phyloP scores from a whole-genome alignment of 192 early-diverging fungal species.

The Phycomyces blakesleeanus region DNA sequence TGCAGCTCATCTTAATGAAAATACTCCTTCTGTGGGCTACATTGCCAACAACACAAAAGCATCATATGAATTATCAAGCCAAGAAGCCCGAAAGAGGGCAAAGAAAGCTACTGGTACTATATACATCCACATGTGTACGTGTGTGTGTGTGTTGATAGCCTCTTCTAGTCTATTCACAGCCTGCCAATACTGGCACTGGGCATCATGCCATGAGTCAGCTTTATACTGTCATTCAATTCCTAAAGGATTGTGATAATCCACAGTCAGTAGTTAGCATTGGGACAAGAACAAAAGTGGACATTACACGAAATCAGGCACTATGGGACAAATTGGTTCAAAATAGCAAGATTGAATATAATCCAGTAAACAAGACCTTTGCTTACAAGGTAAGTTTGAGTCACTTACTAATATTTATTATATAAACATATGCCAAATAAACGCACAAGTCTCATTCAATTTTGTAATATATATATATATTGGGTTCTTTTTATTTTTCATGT shows the following conservation, averaged over 20 bases:
- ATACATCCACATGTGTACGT: neutral
- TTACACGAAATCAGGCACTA: constrained; percentile 48
- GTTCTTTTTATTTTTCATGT: neutral
- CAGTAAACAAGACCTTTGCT: constrained; percentile 53
- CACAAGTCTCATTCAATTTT: no score
- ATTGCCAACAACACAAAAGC: constrained; percentile 27
- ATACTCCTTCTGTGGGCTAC: neutral
- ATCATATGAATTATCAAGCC: constrained; percentile 16
- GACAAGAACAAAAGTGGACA: constrained; percentile 52
- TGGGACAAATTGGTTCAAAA: constrained; percentile 56
- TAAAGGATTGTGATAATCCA: constrained; percentile 55
- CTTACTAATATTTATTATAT: no score
- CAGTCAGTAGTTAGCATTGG: constrained; percentile 56
- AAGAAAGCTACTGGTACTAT: constrained; percentile 21
- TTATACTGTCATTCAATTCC: constrained; percentile 50
- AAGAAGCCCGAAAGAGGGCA: constrained; percentile 20
- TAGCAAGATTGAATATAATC: constrained; percentile 62
- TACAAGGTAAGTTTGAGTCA: constrained; percentile 50
- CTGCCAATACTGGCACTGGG: constrained; percentile 49
- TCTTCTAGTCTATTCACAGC: constrained; percentile 47
- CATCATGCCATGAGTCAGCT: constrained; percentile 52
- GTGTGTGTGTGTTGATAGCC: neutral
- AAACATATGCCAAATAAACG: no score
- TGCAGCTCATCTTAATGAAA: neutral
- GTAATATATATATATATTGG: no score